A percentile compares a stretch with the other conserved stretches of the same genome.
These are phyloP conservation scores for Ophiostoma quercus DNA, from an alignment of 2,329 filamentous ascomycete genomes.

Conservation along the genomic window DNA sequence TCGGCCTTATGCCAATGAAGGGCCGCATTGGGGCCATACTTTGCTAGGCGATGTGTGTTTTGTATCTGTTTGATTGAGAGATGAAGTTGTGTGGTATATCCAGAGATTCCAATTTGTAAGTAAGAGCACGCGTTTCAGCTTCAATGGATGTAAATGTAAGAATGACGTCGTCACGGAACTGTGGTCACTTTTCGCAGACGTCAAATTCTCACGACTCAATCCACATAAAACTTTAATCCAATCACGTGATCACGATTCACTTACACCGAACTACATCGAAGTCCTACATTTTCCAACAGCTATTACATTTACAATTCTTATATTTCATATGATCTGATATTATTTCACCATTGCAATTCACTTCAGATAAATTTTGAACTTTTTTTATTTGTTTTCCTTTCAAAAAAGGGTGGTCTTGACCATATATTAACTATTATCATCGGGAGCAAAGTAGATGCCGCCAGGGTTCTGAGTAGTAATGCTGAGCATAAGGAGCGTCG, in stretches of 20 bases:
- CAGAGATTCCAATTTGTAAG: not conserved
- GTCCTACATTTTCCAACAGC: not conserved
- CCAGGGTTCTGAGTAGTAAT: constrained; percentile 23
- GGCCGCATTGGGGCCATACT: not conserved
- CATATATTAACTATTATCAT: constrained; percentile 27
- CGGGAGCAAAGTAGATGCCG: constrained; percentile 24
- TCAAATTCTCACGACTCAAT: constrained; percentile 1
- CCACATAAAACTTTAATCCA: not conserved
- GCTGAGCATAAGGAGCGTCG: constrained; percentile 12
- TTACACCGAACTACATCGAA: no score
- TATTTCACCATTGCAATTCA: not conserved
- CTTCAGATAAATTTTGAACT: not conserved
- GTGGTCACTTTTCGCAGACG: not conserved
- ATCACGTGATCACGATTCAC: not conserved
- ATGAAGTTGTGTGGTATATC: not conserved
- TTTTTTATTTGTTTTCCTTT: constrained; percentile 17
- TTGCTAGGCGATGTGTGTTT: not conserved
- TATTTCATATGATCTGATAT: not conserved
- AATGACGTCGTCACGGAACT: not conserved
- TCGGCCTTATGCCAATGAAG: not conserved
- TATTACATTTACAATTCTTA: not conserved
- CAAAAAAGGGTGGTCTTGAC: constrained; percentile 26
- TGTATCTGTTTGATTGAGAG: not conserved
- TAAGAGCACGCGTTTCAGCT: not conserved
- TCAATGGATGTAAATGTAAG: not conserved